Percentiles rank a stretch among this genome's conserved stretches.
These are phyloP conservation scores for Cenchrus americanus DNA, from an alignment of 176 grass and related monocot species.

Conservation along the genomic window DNA sequence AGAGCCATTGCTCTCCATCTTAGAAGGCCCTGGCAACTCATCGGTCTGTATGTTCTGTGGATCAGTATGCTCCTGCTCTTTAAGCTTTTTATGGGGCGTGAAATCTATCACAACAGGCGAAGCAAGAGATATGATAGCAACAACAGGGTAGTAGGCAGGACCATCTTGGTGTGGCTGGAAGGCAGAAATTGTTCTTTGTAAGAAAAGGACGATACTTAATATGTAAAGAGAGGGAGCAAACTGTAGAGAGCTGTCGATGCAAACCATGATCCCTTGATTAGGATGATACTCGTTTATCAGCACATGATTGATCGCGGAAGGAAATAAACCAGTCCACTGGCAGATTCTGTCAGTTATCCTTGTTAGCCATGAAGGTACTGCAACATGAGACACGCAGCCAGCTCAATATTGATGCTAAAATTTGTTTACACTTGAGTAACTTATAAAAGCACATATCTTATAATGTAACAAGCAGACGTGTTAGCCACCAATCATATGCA, in stretches of 20 bases:
- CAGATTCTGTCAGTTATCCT: conserved; percentile 78
- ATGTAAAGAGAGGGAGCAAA: not conserved
- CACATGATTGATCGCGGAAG: conserved; percentile 87
- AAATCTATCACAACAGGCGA: conserved; percentile 87
- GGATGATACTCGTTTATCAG: conserved; percentile 90
- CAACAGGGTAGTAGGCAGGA: conserved; percentile 67
- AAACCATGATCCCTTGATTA: conserved; percentile 95
- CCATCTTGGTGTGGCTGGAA: conserved; percentile 81
- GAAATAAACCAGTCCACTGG: conserved; percentile 77
- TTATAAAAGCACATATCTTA: not conserved
- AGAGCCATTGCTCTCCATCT: conserved; percentile 25
- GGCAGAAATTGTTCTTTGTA: not conserved
- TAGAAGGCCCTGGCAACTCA: not conserved
- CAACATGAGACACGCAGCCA: conserved; percentile 37
- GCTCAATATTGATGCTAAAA: conserved; percentile 18
- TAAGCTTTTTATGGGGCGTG: conserved; percentile 64
- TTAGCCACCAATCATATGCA: not conserved
- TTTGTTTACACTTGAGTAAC: not conserved
- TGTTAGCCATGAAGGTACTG: conserved; percentile 87
- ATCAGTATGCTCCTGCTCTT: conserved; percentile 36
- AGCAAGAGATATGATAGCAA: conserved; percentile 89
- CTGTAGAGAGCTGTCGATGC: conserved; percentile 27
- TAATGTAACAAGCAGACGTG: not conserved
- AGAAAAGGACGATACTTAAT: not conserved
- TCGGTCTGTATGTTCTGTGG: not conserved